Conservation (phyloP, 1,284 basidiomycete genomes). For the Austropuccinia psidii region DNA sequence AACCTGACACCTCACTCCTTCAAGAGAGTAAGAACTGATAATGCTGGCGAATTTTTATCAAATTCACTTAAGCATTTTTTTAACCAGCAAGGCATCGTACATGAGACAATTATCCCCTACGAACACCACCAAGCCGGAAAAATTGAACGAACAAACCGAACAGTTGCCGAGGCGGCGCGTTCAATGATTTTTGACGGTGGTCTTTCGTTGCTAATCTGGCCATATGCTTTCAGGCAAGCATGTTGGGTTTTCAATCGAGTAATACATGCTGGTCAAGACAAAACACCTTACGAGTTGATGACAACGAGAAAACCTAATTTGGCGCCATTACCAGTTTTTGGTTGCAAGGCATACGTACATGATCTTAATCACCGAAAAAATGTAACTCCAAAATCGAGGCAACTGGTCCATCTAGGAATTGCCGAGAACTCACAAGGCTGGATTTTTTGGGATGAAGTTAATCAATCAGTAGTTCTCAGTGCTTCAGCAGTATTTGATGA, state of each 20-base stretch:
- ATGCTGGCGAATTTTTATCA: neutral
- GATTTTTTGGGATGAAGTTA: neutral
- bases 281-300: neutral
- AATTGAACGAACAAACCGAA: neutral
- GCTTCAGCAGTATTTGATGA: neutral
- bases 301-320: neutral
- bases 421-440: neutral
- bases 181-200: neutral
- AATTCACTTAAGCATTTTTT: neutral
- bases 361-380: neutral
- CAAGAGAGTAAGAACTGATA: neutral
- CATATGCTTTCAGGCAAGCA: neutral
- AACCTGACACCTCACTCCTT: neutral
- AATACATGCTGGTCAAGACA: neutral
- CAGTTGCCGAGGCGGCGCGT: too few relatives aligned
- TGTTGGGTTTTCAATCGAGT: neutral
- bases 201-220: neutral
- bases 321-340: neutral
- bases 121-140: conserved; percentile 10
- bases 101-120: neutral
- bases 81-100: neutral
- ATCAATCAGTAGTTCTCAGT: neutral
- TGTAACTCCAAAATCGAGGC: neutral
- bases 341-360: conserved; percentile 2
- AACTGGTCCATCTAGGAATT: neutral